Base-by-base conservation (phyloP, 2,329 filamentous ascomycete genomes). In the Talaromyces sp. region DNA sequence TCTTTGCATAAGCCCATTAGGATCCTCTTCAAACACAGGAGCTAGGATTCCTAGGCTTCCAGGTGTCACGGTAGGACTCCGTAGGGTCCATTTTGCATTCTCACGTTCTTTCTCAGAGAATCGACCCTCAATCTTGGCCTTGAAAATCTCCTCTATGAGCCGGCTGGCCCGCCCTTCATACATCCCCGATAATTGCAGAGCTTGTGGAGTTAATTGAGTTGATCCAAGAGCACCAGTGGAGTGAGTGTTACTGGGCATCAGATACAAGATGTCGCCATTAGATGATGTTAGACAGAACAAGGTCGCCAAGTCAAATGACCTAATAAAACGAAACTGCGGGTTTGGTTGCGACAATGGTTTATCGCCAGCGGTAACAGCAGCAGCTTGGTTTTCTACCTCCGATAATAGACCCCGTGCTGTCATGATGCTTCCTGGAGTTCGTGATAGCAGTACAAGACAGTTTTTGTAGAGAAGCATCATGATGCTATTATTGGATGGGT, bases 391-490 rank as follows among this genome's bases (percentile, higher is more conserved):
- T 69, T 97, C 93, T 38, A 97, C 82, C 68, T 97, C 92, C 3
- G 92, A 87, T 58, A 96, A 76, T 57, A 98, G 77, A 60, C 91
- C 89, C 43, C 91, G 87, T 5, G 91, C 91, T 8, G 87, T 89
- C 53, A 86, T 80, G 32, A 82, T 84, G 58, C 82, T 83, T 9
- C 83, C 82, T 3, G 81, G 78, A 29, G 85, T 79, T 73, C 93
- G 96, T 65, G 87, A 88, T 14, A 96, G 76, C 21, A 96, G 78
- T 17, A 96, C 82, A 0, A 97, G 72, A 58, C 85, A 89, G 68
- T 97, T 93, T 2, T 90, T 86, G 70, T 97, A 98, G 2, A 98
- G 80, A 3, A 98, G 78, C 56, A 98, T 82, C 26, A 96, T 86
- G 1, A 90, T 89, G 31, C 21, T 59, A 1, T 84, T 78, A 49